These are phyloP conservation scores for Rossbeevera mucosa DNA, from an alignment of 768 basidiomycete genomes.

Conservation along the genomic window DNA sequence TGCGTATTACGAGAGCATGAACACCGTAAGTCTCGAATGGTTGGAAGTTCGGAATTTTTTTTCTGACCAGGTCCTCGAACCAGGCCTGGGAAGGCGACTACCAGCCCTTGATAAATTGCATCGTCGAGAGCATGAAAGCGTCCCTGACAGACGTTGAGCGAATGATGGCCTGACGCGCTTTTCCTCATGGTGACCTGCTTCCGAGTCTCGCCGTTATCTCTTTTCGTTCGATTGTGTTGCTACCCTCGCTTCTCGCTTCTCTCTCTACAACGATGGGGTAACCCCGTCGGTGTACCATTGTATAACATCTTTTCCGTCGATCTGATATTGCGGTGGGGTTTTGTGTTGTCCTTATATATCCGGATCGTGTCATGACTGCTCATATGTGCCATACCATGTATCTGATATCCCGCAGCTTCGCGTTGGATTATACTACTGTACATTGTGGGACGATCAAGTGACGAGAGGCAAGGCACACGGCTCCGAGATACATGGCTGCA, in stretches of 20 bases:
- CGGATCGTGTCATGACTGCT: neutral
- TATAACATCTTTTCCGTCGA: neutral
- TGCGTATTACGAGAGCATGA: slow-evolving; percentile 31
- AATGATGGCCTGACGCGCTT: slow-evolving; percentile 27
- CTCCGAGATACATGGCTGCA: no score
- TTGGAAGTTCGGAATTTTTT: neutral
- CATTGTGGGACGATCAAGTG: neutral
- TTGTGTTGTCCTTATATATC: neutral
- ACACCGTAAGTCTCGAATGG: slow-evolving; percentile 20
- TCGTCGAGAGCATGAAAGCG: slow-evolving; percentile 24
- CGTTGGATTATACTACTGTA: neutral
- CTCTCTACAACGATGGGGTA: neutral
- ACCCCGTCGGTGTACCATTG: neutral
- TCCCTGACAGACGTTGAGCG: slow-evolving; percentile 28
- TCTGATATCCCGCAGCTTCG: neutral
- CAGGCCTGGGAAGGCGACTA: slow-evolving; percentile 35
- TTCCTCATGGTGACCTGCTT: neutral
- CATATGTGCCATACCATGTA: neutral
- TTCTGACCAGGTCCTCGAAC: neutral
- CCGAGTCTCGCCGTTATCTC: neutral
- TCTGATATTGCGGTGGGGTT: neutral
- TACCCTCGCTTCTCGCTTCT: neutral
- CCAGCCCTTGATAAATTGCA: slow-evolving; percentile 29
- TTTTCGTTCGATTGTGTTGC: neutral
- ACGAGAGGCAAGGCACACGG: neutral